Base-by-base conservation (phyloP, 257 asterid genomes). In the Solanum commersonii region DNA sequence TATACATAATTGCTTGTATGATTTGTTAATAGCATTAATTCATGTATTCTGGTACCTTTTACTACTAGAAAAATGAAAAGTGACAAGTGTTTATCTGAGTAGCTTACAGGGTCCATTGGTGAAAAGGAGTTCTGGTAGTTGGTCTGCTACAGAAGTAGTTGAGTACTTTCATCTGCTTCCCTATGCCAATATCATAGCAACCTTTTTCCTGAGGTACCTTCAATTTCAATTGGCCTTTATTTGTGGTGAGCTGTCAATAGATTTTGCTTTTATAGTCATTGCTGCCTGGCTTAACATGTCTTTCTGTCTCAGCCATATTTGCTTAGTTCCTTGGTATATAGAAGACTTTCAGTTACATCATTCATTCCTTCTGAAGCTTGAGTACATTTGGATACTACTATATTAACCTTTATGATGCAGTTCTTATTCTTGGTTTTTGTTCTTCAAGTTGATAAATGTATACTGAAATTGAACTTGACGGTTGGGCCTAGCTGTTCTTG, bases 61-160 rank as follows among this genome's bases (percentile, higher is more conserved):
- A 14, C 44, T 40, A 73, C 60, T 70, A 63, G 34, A 56, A 87
- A 82, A 40, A 71, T 84, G 38, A 84, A 79, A 60, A 63, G 65
- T 42, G 33, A 74, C 73, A 31, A 31, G 84, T 86, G 72, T 87
- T 83, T 37, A 56, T 87, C 33, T 88, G 86, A 73, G 76, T 90
- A 94, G 98, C 87, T 88, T 95, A 89, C 92, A 88, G 90, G 98
- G 95, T 86, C 97, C 98, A 37, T 85, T 95, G 83, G 92, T 88
- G 3, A 88, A 87, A 81, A 90, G 88, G 88, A 82, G 7, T 85
- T 49, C 25, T 16, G 91, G 84, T 73, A 31, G 89, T 78, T 95
- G 98, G 96, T 46, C 52, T 8, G 31, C 89, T 63, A 92, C 94
- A 38, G 86, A 85, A 4, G 88, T 89, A n/a, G 90, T 94, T 23